These are phyloP conservation scores for Lentinus brumalis DNA, from an alignment of 768 basidiomycete species.

Conservation along the genomic window DNA sequence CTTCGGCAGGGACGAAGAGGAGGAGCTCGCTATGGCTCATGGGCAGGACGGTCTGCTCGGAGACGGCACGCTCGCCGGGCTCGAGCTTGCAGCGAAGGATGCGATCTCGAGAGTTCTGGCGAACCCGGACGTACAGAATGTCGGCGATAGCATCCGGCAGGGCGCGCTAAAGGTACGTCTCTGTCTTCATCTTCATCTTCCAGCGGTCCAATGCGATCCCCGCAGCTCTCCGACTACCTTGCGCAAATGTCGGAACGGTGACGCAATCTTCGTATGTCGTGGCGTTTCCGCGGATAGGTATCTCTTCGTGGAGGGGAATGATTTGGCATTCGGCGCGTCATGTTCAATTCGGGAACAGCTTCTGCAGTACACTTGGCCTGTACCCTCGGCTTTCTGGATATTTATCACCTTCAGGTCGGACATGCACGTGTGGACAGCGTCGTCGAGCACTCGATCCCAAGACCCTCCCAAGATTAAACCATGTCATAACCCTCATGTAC, in stretches of 20 bases:
- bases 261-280: conserved; percentile 2
- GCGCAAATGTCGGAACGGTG: conserved; percentile 28
- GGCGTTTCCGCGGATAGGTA: neutral
- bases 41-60: conserved; percentile 55
- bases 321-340: conserved; percentile 1
- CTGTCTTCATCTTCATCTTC: neutral
- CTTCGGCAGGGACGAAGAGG: conserved; percentile 90
- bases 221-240: conserved; percentile 53
- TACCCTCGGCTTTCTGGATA: conserved; percentile 12
- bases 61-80: conserved; percentile 51
- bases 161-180: conserved; percentile 78
- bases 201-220: neutral
- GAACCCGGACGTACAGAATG: conserved; percentile 87
- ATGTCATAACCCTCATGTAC: neutral
- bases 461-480: neutral
- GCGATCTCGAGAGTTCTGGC: conserved; percentile 71
- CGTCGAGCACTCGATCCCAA: neutral
- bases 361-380: conserved; percentile 11
- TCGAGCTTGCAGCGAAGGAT: conserved; percentile 73
- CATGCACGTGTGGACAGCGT: neutral
- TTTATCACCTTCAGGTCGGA: conserved; percentile 17
- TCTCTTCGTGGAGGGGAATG: neutral
- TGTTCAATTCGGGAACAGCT: neutral
- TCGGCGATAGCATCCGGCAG: conserved; percentile 73
- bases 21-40: conserved; percentile 42